These are phyloP conservation scores for Entomophthora muscae DNA, from an alignment of 371 early-diverging fungal species.

Conservation along the genomic window DNA sequence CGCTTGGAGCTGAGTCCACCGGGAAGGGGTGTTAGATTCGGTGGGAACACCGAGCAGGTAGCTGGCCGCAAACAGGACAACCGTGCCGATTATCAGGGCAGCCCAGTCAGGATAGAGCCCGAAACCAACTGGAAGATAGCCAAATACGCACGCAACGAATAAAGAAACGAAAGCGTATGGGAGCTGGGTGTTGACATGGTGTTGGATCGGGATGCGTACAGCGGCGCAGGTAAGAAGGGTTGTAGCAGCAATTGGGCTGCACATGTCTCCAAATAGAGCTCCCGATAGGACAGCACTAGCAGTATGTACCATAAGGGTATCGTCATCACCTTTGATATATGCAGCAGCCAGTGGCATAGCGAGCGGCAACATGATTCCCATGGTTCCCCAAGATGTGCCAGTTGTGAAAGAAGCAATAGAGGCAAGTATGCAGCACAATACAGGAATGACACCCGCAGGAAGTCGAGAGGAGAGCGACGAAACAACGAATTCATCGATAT, in stretches of 20 bases:
- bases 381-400: conserved; percentile 11
- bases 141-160: not conserved
- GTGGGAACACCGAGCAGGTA: not conserved
- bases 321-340: not conserved
- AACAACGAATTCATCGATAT: not conserved
- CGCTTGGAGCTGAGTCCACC: not conserved
- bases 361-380: conserved; percentile 9
- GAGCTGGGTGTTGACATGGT: conserved; percentile 8
- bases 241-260: conserved; percentile 8
- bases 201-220: not conserved
- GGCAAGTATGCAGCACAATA: not conserved
- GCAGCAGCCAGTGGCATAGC: conserved; percentile 6
- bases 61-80: not conserved
- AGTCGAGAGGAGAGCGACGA: not conserved
- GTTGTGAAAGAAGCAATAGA: conserved; percentile 6
- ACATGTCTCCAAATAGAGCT: conserved; percentile 8
- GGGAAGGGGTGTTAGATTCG: not conserved
- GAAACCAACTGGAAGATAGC: conserved; percentile 10
- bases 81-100: conserved; percentile 1
- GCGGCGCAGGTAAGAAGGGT: conserved; percentile 6
- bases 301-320: not conserved
- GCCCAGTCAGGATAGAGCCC: conserved; percentile 6
- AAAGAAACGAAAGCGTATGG: conserved; percentile 6
- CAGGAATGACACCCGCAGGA: conserved; percentile 1
- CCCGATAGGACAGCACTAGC: conserved; percentile 7